phyloP scores from a whole-genome alignment of 1,284 basidiomycete genomes.

The Agroathelia rolfsii region DNA sequence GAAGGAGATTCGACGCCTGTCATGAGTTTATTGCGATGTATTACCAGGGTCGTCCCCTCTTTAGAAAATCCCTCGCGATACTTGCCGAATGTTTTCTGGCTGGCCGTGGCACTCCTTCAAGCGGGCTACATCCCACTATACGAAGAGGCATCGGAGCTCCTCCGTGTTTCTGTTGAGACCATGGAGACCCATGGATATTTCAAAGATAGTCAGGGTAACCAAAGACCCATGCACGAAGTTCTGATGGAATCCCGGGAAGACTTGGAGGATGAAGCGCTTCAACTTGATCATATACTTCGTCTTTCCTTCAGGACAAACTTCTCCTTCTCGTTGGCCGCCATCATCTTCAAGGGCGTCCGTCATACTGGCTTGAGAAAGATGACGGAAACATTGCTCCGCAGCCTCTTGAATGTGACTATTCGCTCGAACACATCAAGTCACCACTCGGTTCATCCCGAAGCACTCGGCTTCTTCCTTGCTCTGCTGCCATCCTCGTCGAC shows the following conservation, averaged over 20 bases:
- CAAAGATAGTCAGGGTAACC: no score
- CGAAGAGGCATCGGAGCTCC: conserved; percentile 54
- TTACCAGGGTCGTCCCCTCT: conserved; percentile 68
- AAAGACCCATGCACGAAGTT: no score
- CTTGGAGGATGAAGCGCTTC: conserved; percentile 59
- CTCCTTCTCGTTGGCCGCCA: conserved; percentile 72
- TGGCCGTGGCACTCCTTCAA: conserved; percentile 74
- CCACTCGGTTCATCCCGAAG: conserved; percentile 43
- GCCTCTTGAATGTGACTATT: conserved; percentile 46
- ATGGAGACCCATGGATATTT: conserved; percentile 55
- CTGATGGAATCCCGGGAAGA: conserved; percentile 58
- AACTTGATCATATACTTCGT: conserved; percentile 65
- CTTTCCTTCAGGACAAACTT: conserved; percentile 75
- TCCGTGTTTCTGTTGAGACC: conserved; percentile 59
- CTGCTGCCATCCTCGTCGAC: conserved; percentile 64
- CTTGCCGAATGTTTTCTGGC: conserved; percentile 72
- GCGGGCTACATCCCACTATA: conserved; percentile 69
- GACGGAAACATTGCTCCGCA: conserved; percentile 48
- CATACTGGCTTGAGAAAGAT: conserved; percentile 52
- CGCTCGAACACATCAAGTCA: conserved; percentile 31
- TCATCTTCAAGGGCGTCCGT: conserved; percentile 81
- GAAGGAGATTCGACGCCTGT: conserved; percentile 70
- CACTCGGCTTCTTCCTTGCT: conserved; percentile 75
- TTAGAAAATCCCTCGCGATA: conserved; percentile 65
- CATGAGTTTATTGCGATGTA: conserved; percentile 80